Base-by-base conservation (phyloP, 2,329 filamentous ascomycete genomes). In the Fusarium globosum region DNA sequence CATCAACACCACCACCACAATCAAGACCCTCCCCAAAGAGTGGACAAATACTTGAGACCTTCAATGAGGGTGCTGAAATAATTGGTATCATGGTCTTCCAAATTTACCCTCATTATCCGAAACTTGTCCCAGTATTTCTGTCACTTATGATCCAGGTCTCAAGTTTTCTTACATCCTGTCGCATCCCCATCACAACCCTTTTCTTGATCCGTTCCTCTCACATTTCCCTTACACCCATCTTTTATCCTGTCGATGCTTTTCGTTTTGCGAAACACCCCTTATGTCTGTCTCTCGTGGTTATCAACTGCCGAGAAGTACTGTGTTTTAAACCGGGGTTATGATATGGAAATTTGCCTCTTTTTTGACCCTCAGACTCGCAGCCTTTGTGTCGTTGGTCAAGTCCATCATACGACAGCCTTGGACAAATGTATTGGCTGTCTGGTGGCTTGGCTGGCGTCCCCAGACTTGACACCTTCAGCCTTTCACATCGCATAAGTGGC, bases 381-480 rank as follows among this genome's bases (percentile, higher is more conserved):
- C n/a, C 51, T 68, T 42, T 63, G n/a, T 20, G 38, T 49, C 30
- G 38, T 56, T 68, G 59, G 53, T 52, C 49, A 41, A 43, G 61
- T 56, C 48, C 42, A 49, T 30, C 26, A 45, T 48, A 33, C 26
- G 49, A 42, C 49, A 68, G 69, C 62, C 71, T 65, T 58, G 71
- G 30, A 35, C 18, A 42, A 46, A 49, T 56, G 41, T 48, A 72
- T 74, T 74, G 62, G 59, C 18, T 71, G 52, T 23, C 49, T 43
- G 67, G 74, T 76, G 73, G 76, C 76, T 75, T 74, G 64, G 36
- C 56, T 74, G 56, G 61, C 65, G 63, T 71, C 69, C 67, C 76
- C 69, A 59, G 63, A 72, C 64, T 76, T 65, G 48, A 36, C 49
- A 38, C 56, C n/a, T 30, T 58, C 33, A 75, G 72, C 72, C 68